Percentiles rank a stretch among this genome's conserved stretches.
Conservation (phyloP, 78 protist genomes). For the Dictyostelium purpureum region DNA sequence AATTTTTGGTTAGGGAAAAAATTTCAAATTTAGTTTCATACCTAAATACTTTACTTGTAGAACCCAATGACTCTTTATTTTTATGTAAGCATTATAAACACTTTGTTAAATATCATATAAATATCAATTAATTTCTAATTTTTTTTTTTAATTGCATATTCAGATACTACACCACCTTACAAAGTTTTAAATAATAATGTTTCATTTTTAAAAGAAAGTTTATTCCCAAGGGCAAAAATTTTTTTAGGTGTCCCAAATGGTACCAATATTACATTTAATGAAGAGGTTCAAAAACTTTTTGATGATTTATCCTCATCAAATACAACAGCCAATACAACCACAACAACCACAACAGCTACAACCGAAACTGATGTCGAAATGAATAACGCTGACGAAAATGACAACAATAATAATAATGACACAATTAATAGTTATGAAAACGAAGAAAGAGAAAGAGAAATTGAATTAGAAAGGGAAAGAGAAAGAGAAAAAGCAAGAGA, state of each 20-base stretch:
- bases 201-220: slow-evolving; percentile 5
- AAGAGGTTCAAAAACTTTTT: slow-evolving; percentile 9
- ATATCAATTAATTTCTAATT: not conserved
- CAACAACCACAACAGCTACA: slow-evolving; percentile 4
- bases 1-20: slow-evolving; percentile 20
- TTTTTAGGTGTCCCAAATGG: slow-evolving; percentile 20
- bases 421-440: not conserved
- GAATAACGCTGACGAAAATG: not conserved
- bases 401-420: not conserved
- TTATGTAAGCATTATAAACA: slow-evolving; percentile 26
- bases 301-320: not conserved
- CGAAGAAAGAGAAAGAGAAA: not conserved
- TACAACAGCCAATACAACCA: not conserved
- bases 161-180: slow-evolving; percentile 68
- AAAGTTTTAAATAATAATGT: not conserved
- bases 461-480: not conserved
- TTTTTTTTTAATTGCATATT: not conserved
- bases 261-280: not conserved
- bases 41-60: not conserved
- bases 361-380: not conserved
- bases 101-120: not conserved
- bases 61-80: slow-evolving; percentile 18
- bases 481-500: not conserved
- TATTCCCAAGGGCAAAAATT: slow-evolving; percentile 48
- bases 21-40: slow-evolving; percentile 1